Evolutionary conservation across 257 asterid genomes (phyloP).

Genomic region (Rehmannia glutinosa): DNA sequence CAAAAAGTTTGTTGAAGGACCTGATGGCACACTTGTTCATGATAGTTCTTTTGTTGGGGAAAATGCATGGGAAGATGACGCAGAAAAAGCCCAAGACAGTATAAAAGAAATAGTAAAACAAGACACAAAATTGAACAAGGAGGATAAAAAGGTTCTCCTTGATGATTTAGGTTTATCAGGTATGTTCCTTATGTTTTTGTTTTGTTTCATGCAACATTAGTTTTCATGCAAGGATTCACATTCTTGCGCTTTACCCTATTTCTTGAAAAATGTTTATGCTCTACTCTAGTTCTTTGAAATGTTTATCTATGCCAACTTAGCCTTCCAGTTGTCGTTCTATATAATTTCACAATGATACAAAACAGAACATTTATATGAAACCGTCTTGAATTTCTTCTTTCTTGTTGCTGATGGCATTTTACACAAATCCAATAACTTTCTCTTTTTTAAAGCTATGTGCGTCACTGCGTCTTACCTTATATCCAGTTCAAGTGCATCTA

Average conservation of each 20-base stretch:
- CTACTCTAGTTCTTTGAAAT: constrained; percentile 1
- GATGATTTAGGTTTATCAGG: constrained; percentile 82
- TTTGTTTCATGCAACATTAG: not conserved
- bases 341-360: not conserved
- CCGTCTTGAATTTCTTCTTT: not conserved
- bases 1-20: constrained; percentile 84
- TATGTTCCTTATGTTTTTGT: constrained; percentile 20
- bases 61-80: constrained; percentile 89
- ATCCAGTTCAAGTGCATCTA: not conserved
- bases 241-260: not conserved
- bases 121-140: constrained; percentile 41
- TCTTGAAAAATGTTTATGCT: constrained; percentile 10
- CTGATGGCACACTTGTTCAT: constrained; percentile 77
- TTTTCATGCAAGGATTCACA: not conserved
- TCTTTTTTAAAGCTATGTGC: too few species aligned
- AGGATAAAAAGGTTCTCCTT: constrained; percentile 54
- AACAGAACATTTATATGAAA: not conserved
- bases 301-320: constrained; percentile 2
- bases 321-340: not conserved
- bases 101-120: constrained; percentile 52
- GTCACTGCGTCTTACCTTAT: not conserved
- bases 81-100: constrained; percentile 43
- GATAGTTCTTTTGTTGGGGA: constrained; percentile 91
- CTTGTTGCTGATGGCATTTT: not conserved
- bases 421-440: not conserved